Conservation (phyloP, 129 eudicot genomes). For the Lonicera japonica region DNA sequence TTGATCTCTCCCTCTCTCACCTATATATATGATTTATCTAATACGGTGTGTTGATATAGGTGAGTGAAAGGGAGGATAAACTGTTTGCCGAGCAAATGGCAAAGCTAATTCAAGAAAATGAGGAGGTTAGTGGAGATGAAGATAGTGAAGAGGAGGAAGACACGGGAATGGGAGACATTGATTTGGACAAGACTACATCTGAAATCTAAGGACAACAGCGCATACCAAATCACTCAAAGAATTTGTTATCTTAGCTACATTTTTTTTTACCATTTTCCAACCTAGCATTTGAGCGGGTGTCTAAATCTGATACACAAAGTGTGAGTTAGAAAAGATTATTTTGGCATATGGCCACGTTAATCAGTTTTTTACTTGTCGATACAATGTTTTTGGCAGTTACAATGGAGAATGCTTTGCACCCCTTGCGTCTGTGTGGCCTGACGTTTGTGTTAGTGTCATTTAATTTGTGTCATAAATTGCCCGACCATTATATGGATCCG, state of each 20-base stretch:
- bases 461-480: too few relatives aligned
- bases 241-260: slow-evolving; percentile 1
- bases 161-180: slow-evolving; percentile 91
- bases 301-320: slow-evolving; percentile 4
- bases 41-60: slow-evolving; percentile 27
- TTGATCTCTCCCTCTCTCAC: background rate
- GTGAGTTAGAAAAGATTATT: background rate
- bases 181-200: slow-evolving; percentile 43
- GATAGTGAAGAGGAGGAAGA: slow-evolving; percentile 95
- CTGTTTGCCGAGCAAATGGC: slow-evolving; percentile 75
- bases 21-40: background rate
- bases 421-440: background rate
- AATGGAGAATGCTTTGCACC: background rate
- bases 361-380: background rate
- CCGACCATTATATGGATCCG: too few relatives aligned
- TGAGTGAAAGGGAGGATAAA: slow-evolving; percentile 96
- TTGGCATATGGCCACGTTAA: background rate
- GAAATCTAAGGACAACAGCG: slow-evolving; percentile 20
- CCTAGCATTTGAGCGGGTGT: slow-evolving; percentile 13
- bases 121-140: slow-evolving; percentile 77
- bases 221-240: background rate
- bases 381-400: background rate
- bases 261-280: slow-evolving; percentile 4
- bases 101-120: slow-evolving; percentile 56
- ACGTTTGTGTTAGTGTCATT: too few relatives aligned